These are phyloP conservation scores for Eimeria maxima DNA, from an alignment of 169 alveolate species.

Conservation along the genomic window DNA sequence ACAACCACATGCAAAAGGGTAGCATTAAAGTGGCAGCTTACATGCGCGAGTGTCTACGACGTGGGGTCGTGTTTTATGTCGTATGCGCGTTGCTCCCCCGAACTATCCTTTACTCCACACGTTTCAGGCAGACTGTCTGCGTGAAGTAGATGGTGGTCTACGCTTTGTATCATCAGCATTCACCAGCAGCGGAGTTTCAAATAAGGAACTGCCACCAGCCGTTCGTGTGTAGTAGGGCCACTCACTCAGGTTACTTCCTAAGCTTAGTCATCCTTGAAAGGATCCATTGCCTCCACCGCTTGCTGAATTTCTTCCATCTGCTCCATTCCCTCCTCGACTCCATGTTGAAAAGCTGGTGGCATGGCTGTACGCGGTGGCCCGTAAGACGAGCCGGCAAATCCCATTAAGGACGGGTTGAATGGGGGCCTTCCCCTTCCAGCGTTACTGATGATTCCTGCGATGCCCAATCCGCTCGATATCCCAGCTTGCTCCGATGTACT, in stretches of 20 bases:
- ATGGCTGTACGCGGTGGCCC: background rate
- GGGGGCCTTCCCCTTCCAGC: background rate
- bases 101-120: background rate
- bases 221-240: background rate
- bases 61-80: background rate
- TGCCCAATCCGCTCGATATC: background rate
- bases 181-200: background rate
- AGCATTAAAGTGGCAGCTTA: background rate
- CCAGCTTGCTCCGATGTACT: background rate
- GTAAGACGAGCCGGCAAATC: background rate
- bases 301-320: background rate
- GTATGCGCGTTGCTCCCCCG: background rate
- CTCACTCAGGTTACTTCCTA: background rate
- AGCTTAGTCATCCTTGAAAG: background rate
- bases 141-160: background rate
- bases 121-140: background rate
- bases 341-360: background rate
- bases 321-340: background rate
- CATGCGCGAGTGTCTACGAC: background rate
- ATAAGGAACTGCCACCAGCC: background rate
- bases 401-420: background rate
- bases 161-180: background rate
- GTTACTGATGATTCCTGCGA: background rate
- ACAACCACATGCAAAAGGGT: background rate
- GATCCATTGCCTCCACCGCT: background rate